Percentiles rank a stretch among this genome's conserved stretches.
Evolutionary conservation across 768 basidiomycete genomes (phyloP).

Genomic region (Auriscalpium orientale): DNA sequence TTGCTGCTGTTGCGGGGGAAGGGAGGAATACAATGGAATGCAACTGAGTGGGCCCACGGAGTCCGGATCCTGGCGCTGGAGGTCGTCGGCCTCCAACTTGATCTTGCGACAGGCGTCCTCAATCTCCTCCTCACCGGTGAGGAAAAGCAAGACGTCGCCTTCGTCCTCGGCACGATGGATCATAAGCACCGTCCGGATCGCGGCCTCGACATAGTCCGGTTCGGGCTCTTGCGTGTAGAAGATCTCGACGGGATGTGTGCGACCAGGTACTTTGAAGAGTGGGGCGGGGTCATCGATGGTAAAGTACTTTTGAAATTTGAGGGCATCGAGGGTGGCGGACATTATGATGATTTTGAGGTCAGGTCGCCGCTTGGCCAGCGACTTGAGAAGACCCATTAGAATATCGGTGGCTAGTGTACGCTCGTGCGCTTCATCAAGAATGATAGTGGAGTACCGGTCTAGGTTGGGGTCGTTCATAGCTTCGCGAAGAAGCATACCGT

Average conservation of each 20-base stretch:
- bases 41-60: constrained; percentile 82
- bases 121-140: constrained; percentile 98
- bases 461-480: constrained; percentile 95
- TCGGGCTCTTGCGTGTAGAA: constrained; percentile 92
- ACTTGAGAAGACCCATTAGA: constrained; percentile 93
- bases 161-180: constrained; percentile 93
- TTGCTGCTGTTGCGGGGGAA: constrained; percentile 92
- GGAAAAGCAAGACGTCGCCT: constrained; percentile 89
- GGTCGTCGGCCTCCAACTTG: constrained; percentile 81
- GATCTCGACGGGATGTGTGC: constrained; percentile 93
- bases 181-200: constrained; percentile 93
- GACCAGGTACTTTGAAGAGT: constrained; percentile 85
- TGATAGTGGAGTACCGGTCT: constrained; percentile 90
- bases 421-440: constrained; percentile 98
- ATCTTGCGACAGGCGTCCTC: constrained; percentile 95
- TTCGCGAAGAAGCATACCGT: constrained; percentile 97
- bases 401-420: constrained; percentile 97
- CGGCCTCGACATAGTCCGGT: constrained; percentile 94
- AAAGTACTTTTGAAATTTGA: constrained; percentile 97
- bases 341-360: constrained; percentile 98
- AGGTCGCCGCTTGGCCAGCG: constrained; percentile 65
- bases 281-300: constrained; percentile 49
- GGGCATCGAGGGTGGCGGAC: constrained; percentile 95
- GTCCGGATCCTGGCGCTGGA: constrained; percentile 60
- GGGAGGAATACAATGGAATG: constrained; percentile 90